Percentiles rank a stretch among this genome's conserved stretches.
phyloP scores from a whole-genome alignment of 164 flowering plant species.

The Tetracentron sinense region DNA sequence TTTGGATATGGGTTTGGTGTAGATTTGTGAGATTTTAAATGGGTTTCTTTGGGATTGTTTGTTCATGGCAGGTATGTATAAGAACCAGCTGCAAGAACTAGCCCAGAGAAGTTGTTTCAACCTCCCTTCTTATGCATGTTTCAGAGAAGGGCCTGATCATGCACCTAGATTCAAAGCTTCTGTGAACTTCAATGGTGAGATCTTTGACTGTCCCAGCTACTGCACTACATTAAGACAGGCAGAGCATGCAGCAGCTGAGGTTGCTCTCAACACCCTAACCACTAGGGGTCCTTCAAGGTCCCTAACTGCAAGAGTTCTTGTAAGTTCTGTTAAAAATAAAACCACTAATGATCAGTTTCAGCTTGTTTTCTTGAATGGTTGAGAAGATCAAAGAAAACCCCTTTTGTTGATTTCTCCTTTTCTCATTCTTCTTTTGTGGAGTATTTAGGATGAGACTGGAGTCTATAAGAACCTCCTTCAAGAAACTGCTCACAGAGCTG shows the following conservation, averaged over 20 bases:
- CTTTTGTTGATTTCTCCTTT: neutral
- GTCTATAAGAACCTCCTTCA: conserved; percentile 67
- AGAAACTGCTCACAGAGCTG: conserved; percentile 70
- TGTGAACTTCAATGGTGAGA: conserved; percentile 84
- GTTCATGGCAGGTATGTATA: conserved; percentile 54
- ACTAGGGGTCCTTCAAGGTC: conserved; percentile 62
- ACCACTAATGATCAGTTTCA: too few species aligned
- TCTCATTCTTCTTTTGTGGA: neutral
- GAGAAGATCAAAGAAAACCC: conserved; percentile 1
- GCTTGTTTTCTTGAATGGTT: neutral
- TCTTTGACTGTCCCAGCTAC: conserved; percentile 62
- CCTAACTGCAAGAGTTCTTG: conserved; percentile 69
- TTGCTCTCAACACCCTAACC: conserved; percentile 66
- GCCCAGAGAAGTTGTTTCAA: conserved; percentile 90
- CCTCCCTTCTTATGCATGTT: conserved; percentile 66
- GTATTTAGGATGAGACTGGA: conserved; percentile 65
- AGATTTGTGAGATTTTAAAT: too few species aligned
- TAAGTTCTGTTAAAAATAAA: conserved; percentile 33
- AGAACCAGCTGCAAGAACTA: conserved; percentile 89
- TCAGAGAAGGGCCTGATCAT: conserved; percentile 87
- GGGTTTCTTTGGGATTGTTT: conserved; percentile 3
- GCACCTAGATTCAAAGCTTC: conserved; percentile 81
- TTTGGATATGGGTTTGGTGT: too few species aligned
- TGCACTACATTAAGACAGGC: conserved; percentile 78
- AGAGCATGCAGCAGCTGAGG: conserved; percentile 86